These are phyloP conservation scores for Penicillium sp. DNA, from an alignment of 2,329 filamentous ascomycete species.

Conservation along the genomic window DNA sequence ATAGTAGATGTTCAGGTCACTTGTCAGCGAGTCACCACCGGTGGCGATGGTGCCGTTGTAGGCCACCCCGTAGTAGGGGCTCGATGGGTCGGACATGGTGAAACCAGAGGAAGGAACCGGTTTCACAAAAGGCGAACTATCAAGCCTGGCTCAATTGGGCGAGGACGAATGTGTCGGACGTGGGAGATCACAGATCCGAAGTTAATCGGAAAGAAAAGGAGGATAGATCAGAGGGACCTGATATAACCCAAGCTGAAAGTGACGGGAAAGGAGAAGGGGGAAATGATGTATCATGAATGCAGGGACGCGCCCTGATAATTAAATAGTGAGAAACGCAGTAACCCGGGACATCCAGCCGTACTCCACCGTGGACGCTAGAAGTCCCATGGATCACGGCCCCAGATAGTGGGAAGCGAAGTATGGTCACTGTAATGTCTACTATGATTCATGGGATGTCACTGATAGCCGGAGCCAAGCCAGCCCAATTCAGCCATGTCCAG, in stretches of 20 bases:
- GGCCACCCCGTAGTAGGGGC: conserved; percentile 34
- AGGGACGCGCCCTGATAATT: conserved; percentile 23
- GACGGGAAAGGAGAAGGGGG: conserved; percentile 1
- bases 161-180: neutral
- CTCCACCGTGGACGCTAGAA: conserved; percentile 25
- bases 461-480: conserved; percentile 20
- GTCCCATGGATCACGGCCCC: conserved; percentile 17
- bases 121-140: too few species aligned
- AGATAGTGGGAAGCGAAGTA: conserved; percentile 22
- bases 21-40: conserved; percentile 64
- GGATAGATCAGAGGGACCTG: neutral
- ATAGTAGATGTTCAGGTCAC: conserved; percentile 84
- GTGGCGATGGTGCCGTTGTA: conserved; percentile 65
- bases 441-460: conserved; percentile 21
- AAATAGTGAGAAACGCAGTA: conserved; percentile 18
- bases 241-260: neutral
- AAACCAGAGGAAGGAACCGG: neutral
- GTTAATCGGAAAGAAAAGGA: neutral
- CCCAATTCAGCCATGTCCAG: conserved; percentile 13
- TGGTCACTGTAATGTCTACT: conserved; percentile 24
- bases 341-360: conserved; percentile 11
- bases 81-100: conserved; percentile 35
- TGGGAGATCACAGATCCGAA: neutral
- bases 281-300: conserved; percentile 23
- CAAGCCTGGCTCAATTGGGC: neutral